These are phyloP conservation scores for Colletotrichum horii DNA, from an alignment of 2,329 filamentous ascomycete species.

Conservation along the genomic window DNA sequence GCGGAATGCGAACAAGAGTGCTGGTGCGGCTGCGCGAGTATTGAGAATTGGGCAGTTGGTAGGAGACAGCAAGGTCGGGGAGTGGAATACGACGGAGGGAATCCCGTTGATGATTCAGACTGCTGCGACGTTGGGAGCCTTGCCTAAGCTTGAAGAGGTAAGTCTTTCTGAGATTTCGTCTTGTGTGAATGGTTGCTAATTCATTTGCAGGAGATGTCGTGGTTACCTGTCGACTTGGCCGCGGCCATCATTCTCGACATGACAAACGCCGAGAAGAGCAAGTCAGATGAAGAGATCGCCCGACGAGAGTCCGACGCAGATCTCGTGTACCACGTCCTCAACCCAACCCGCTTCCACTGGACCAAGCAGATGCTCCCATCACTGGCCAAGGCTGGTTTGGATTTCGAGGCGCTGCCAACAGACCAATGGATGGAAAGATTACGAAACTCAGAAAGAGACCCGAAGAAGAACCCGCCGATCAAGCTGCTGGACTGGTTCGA, in stretches of 20 bases:
- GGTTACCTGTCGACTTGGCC: constrained; percentile 41
- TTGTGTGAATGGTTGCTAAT: neutral
- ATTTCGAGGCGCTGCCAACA: constrained; percentile 42
- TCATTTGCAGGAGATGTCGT: constrained; percentile 17
- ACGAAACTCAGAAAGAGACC: constrained; percentile 46
- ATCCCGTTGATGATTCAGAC: constrained; percentile 53
- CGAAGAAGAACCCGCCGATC: constrained; percentile 57
- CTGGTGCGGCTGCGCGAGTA: constrained; percentile 23
- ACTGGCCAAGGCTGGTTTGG: constrained; percentile 45
- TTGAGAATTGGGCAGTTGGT: constrained; percentile 50
- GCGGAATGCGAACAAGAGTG: neutral
- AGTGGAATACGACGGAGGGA: constrained; percentile 55
- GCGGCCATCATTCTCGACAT: constrained; percentile 35
- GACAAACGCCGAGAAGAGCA: constrained; percentile 23
- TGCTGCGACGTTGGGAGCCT: constrained; percentile 45
- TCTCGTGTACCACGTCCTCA: constrained; percentile 56
- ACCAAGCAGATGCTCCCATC: constrained; percentile 56
- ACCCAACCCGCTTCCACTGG: constrained; percentile 53
- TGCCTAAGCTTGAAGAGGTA: constrained; percentile 46
- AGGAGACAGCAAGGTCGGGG: constrained; percentile 39
- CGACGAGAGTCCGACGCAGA: constrained; percentile 22
- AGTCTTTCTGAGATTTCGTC: constrained; percentile 27
- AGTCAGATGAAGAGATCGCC: neutral
- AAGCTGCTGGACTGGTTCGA: constrained; percentile 58
- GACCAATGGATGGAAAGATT: neutral